Percentiles rank a stretch among this genome's conserved stretches.
phyloP scores from a whole-genome alignment of 1,284 basidiomycete genomes.

The Ustilago loliicola region DNA sequence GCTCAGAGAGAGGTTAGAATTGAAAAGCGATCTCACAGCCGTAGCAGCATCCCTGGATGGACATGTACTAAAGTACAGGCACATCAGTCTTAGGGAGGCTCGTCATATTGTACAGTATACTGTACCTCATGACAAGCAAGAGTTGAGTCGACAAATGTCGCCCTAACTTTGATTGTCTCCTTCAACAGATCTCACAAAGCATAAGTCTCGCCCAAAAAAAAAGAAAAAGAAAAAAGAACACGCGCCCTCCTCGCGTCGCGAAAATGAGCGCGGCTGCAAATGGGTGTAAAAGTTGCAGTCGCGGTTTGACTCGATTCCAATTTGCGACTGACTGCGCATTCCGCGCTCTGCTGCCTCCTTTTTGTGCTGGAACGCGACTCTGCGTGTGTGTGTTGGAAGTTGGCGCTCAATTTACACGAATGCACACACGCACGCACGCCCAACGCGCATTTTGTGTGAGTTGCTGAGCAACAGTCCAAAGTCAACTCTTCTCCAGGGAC shows the following conservation, averaged over 20 bases:
- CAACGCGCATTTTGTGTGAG: neutral
- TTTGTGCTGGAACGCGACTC: neutral
- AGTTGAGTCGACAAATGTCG: neutral
- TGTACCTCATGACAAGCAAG: neutral
- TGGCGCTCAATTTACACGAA: conserved; percentile 9
- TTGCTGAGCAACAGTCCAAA: neutral
- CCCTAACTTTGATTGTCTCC: neutral
- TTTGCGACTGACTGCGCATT: neutral
- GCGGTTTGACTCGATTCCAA: neutral
- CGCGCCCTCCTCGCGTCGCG: neutral
- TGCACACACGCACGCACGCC: neutral
- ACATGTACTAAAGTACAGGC: no score
- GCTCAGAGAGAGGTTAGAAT: no score
- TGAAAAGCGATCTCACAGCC: no score
- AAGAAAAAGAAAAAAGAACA: no score
- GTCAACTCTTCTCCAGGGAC: neutral
- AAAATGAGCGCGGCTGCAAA: conserved; percentile 2
- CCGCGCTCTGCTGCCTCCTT: neutral
- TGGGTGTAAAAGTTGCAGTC: neutral
- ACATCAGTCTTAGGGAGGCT: no score
- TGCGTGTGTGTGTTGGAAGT: conserved; percentile 1
- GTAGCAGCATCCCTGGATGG: no score
- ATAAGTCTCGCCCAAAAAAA: no score
- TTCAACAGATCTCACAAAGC: no score
- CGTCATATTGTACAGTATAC: neutral